A percentile compares a stretch with the other conserved stretches of the same genome.
phyloP scores from a whole-genome alignment of 2,329 filamentous ascomycete genomes.

The Arthroderma sp. region DNA sequence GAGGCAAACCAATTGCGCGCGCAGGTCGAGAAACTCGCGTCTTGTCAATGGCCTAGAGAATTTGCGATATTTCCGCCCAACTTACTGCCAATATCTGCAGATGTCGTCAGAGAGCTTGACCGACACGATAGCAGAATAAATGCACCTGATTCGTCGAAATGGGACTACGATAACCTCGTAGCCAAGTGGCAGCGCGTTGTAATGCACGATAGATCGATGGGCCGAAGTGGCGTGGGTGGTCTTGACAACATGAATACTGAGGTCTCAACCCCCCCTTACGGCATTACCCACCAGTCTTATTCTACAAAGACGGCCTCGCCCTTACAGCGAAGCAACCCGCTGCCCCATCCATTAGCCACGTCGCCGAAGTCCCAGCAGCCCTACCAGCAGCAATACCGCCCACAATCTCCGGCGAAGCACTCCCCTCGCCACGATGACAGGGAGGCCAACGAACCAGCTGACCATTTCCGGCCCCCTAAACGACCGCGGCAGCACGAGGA shows the following conservation, averaged over 20 bases:
- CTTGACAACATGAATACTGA: constrained; percentile 3
- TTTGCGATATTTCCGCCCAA: constrained; percentile 39
- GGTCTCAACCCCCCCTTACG: not conserved
- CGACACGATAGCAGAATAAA: constrained; percentile 24
- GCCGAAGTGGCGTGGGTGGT: constrained; percentile 17
- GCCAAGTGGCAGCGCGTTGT: constrained; percentile 39
- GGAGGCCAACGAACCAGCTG: constrained; percentile 10
- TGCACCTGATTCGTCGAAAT: constrained; percentile 27
- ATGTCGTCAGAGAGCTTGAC: constrained; percentile 28
- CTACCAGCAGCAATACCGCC: not conserved
- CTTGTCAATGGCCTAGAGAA: constrained; percentile 39
- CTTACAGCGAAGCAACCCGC: constrained; percentile 7
- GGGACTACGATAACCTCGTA: constrained; percentile 39
- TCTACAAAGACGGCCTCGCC: constrained; percentile 7
- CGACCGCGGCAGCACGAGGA: constrained; percentile 10
- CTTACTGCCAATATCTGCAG: constrained; percentile 29
- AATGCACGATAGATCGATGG: constrained; percentile 35
- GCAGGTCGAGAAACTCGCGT: constrained; percentile 36
- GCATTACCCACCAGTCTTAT: not conserved
- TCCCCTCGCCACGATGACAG: constrained; percentile 10
- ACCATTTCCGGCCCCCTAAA: constrained; percentile 11
- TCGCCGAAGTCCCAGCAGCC: constrained; percentile 2
- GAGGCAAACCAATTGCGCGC: constrained; percentile 39
- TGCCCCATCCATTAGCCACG: constrained; percentile 2
- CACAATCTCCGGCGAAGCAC: not conserved